Percentiles rank a stretch among this genome's conserved stretches.
Conservation (phyloP, 1,284 basidiomycete genomes). For the Marasmius oreades region DNA sequence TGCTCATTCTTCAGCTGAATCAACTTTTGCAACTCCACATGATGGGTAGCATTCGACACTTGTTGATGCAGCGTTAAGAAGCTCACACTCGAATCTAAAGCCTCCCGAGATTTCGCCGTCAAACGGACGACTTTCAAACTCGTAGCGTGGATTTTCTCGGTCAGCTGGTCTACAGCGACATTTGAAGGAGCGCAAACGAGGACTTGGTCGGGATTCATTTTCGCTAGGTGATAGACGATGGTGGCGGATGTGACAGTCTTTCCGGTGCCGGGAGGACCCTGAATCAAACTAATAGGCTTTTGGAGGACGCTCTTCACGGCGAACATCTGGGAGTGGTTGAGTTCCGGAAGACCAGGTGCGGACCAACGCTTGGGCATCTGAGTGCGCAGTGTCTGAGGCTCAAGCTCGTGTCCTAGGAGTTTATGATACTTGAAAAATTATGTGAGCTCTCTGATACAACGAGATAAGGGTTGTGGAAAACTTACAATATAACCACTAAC, state of each 20-base stretch:
- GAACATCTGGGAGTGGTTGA: constrained; percentile 99
- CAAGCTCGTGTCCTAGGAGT: constrained; percentile 93
- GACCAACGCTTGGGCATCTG: constrained; percentile 98
- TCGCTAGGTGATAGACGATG: constrained; percentile 97
- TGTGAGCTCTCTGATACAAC: too few relatives aligned
- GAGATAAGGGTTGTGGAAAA: constrained; percentile 18
- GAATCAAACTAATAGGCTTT: constrained; percentile 97
- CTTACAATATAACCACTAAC: constrained; percentile 96
- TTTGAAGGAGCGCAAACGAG: constrained; percentile 99
- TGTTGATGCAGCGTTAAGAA: constrained; percentile 97
- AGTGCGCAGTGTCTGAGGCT: constrained; percentile 83
- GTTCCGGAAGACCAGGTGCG: constrained; percentile 94
- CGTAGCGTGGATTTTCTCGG: constrained; percentile 97
- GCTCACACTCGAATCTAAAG: constrained; percentile 88
- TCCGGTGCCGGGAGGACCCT: constrained; percentile 97
- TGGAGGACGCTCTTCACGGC: constrained; percentile 98
- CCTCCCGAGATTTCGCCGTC: constrained; percentile 97
- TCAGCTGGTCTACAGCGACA: constrained; percentile 98
- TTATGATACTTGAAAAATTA: constrained; percentile 80
- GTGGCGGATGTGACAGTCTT: constrained; percentile 99
- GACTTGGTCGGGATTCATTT: constrained; percentile 99
- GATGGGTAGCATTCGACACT: constrained; percentile 93
- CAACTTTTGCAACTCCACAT: constrained; percentile 94
- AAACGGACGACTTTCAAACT: constrained; percentile 97
- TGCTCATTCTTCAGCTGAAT: constrained; percentile 98